Evolutionary conservation across 73 alveolate species (phyloP).

Genomic region (Symbiodinium pilosum): DNA sequence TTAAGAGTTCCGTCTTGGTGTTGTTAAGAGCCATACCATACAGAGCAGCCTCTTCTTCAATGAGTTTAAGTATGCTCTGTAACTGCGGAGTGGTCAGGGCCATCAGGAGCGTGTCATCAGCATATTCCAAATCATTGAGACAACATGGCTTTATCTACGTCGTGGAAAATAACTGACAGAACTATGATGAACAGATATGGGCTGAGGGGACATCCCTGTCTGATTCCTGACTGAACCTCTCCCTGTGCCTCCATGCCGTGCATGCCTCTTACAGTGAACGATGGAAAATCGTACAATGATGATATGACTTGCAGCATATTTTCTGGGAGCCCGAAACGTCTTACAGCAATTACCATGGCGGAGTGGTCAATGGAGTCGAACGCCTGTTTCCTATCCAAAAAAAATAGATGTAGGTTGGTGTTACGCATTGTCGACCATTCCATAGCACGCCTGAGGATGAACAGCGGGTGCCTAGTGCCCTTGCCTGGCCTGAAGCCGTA

Average conservation of each 20-base stretch:
- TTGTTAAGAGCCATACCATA: neutral
- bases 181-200: neutral
- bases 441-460: neutral
- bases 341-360: neutral
- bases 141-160: neutral
- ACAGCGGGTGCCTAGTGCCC: neutral
- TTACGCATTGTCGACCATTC: neutral
- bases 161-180: neutral
- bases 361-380: neutral
- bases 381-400: neutral
- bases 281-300: neutral
- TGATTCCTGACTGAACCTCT: neutral
- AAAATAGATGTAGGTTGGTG: neutral
- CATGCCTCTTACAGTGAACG: neutral
- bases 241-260: neutral
- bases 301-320: neutral
- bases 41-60: neutral
- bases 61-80: neutral
- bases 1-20: neutral
- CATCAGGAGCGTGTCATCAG: neutral
- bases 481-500: neutral
- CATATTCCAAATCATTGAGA: neutral
- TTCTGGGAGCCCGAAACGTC: neutral
- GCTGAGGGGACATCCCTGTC: neutral
- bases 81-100: neutral